These are phyloP conservation scores for Emydomyces testavorans DNA, from an alignment of 2,329 filamentous ascomycete species.

Conservation along the genomic window DNA sequence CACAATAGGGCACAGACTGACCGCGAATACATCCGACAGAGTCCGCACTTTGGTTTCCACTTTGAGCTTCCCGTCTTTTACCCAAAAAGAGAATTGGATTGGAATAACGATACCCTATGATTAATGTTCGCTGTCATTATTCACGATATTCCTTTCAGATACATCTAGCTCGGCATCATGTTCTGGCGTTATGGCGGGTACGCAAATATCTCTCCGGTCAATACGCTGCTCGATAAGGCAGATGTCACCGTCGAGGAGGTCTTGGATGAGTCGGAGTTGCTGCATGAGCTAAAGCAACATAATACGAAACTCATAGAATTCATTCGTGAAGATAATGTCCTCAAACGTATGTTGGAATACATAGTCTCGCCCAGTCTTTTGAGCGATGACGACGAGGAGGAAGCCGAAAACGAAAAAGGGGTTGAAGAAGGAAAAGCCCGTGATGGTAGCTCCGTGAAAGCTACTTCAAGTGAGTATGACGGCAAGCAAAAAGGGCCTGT, in stretches of 20 bases:
- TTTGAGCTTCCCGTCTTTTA: not conserved
- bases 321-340: conserved; percentile 71
- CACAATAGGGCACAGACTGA: not conserved
- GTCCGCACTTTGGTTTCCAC: not conserved
- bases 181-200: conserved; percentile 99
- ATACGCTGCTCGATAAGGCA: conserved; percentile 88
- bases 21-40: not conserved
- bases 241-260: conserved; percentile 93
- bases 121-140: not conserved
- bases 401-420: conserved; percentile 38
- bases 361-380: conserved; percentile 62
- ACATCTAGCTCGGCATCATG: conserved; percentile 52
- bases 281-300: conserved; percentile 95
- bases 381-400: conserved; percentile 42
- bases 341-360: conserved; percentile 79
- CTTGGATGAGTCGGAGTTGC: conserved; percentile 88
- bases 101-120: not conserved
- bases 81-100: not conserved
- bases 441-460: conserved; percentile 22
- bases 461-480: conserved; percentile 33
- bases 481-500: conserved; percentile 23
- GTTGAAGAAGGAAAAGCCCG: conserved; percentile 22
- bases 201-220: conserved; percentile 92
- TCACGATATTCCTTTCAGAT: not conserved
- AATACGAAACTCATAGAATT: conserved; percentile 97